Percentiles rank a stretch among this genome's conserved stretches.
These are phyloP conservation scores for Elaeis oleifera DNA, from an alignment of 202 grass and related monocot species.

Conservation along the genomic window DNA sequence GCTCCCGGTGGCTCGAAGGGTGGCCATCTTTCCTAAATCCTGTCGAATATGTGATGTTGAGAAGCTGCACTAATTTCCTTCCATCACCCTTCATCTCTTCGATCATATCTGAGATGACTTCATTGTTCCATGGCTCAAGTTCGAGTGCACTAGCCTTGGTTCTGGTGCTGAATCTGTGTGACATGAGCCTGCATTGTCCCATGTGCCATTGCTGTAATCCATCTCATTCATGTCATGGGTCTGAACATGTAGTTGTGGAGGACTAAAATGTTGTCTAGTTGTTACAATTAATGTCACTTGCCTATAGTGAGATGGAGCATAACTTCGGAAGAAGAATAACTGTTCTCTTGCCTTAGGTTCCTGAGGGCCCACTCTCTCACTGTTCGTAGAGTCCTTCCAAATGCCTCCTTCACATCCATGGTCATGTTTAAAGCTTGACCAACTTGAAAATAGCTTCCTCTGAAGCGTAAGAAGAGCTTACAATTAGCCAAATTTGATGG, in stretches of 20 bases:
- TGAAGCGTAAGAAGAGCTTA: constrained; percentile 2
- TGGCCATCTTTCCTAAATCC: constrained; percentile 68
- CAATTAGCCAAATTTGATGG: too few species aligned
- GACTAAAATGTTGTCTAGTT: too few species aligned
- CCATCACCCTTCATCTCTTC: constrained; percentile 18
- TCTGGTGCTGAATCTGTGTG: constrained; percentile 13
- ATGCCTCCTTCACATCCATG: constrained; percentile 61
- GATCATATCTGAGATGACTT: constrained; percentile 16
- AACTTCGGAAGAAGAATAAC: constrained; percentile 52
- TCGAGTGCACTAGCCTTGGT: not conserved
- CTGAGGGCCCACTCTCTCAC: constrained; percentile 41
- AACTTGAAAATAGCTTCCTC: constrained; percentile 76
- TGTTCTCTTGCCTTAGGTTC: constrained; percentile 3
- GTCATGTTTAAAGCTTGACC: constrained; percentile 36
- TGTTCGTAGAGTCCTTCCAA: constrained; percentile 35
- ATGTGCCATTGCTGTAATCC: constrained; percentile 55
- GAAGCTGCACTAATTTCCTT: constrained; percentile 15
- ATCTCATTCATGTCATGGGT: too few species aligned
- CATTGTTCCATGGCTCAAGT: constrained; percentile 61
- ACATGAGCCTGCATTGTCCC: constrained; percentile 50
- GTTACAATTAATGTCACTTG: not conserved
- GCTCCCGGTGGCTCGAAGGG: constrained; percentile 57
- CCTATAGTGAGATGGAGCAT: constrained; percentile 62
- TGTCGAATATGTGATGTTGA: constrained; percentile 73
- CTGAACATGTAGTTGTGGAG: too few species aligned